phyloP scores from a whole-genome alignment of 106 monocot species.

The Cymbidium sinense region DNA sequence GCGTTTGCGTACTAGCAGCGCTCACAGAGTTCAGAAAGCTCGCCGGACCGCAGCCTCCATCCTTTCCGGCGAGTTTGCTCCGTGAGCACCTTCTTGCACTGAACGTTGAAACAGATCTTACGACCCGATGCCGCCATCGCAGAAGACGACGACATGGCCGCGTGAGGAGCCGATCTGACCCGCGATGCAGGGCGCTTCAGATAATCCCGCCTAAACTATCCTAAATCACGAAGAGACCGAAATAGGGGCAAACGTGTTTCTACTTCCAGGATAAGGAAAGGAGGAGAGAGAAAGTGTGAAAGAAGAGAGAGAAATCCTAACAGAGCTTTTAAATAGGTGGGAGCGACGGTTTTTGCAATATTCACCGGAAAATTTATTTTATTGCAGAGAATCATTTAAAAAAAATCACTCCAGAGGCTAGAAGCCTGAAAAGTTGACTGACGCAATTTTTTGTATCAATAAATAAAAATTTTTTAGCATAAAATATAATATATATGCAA shows the following conservation, averaged over 20 bases:
- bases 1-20: constrained; percentile 39
- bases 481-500: too few relatives aligned
- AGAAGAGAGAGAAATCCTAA: not conserved
- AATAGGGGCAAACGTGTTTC: not conserved
- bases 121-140: constrained; percentile 1
- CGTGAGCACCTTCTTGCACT: constrained; percentile 40
- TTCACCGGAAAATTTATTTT: not conserved
- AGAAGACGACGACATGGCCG: constrained; percentile 11
- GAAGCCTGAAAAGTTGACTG: not conserved
- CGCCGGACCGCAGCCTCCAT: constrained; percentile 47
- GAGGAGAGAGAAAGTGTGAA: not conserved
- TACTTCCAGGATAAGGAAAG: not conserved
- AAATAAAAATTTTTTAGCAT: too few relatives aligned
- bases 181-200: not conserved
- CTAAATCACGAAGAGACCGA: not conserved
- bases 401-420: not conserved
- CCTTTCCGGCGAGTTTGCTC: constrained; percentile 31
- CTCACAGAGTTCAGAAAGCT: constrained; percentile 46
- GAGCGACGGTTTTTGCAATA: not conserved
- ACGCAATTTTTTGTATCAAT: too few relatives aligned
- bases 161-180: not conserved
- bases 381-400: not conserved
- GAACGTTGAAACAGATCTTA: constrained; percentile 49
- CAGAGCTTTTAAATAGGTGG: not conserved
- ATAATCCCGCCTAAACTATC: not conserved